These are phyloP conservation scores for Hibiscus mutabilis DNA, from an alignment of 345 rosid species.

Conservation along the genomic window DNA sequence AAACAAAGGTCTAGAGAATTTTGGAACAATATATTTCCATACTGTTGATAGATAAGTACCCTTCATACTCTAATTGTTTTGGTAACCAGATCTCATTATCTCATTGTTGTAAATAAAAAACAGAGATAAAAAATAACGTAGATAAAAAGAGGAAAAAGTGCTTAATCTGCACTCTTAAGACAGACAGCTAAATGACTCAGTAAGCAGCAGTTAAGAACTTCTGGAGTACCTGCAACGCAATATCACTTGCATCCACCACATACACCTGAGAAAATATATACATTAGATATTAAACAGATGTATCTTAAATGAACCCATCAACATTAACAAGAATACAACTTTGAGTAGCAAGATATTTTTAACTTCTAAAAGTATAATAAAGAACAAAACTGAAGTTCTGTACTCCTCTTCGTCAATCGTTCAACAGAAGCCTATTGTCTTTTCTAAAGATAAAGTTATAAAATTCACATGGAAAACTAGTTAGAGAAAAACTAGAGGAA, in stretches of 20 bases:
- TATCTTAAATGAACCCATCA: neutral
- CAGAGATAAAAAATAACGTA: neutral
- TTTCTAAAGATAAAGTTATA: neutral
- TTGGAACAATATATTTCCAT: neutral
- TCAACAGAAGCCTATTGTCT: neutral
- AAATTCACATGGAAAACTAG: neutral
- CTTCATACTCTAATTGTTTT: neutral
- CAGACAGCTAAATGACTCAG: neutral
- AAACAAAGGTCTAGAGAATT: neutral
- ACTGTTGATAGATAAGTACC: neutral
- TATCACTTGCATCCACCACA: slow-evolving; percentile 97
- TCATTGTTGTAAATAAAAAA: neutral
- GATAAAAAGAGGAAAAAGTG: neutral
- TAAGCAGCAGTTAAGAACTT: slow-evolving; percentile 11
- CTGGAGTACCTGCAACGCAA: slow-evolving; percentile 78
- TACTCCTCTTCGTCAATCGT: neutral
- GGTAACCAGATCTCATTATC: neutral
- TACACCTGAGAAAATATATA: slow-evolving; percentile 57
- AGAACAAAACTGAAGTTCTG: neutral
- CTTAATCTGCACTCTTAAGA: neutral
- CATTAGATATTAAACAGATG: neutral
- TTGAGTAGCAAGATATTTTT: neutral
- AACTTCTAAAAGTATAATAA: neutral
- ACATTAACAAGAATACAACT: neutral
- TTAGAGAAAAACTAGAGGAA: neutral